Base-by-base conservation (phyloP, 2,329 filamentous ascomycete genomes). In the Trichoderma cornu-damae region DNA sequence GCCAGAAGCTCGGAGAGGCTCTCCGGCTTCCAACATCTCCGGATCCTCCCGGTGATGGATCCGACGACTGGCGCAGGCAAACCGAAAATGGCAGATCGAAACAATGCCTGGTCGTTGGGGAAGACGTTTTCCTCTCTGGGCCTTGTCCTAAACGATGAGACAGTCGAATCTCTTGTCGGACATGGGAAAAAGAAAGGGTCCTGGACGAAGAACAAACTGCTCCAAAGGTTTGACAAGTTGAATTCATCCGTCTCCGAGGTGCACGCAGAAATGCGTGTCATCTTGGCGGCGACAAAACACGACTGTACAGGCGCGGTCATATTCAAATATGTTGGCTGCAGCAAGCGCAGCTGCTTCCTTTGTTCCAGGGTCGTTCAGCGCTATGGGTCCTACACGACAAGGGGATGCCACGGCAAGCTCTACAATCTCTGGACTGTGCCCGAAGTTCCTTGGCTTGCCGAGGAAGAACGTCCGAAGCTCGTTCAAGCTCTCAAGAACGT, bases 291-390 rank as follows among this genome's bases (percentile, higher is more conserved):
- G 11, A 43, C 35, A 53, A n/a, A 24, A 24, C 49, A 53, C 35
- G 16, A 53, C 22, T 43, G 37, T 43, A 43, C 16, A 4, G 24
- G 49, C n/a, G 49, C 26, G 1, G n/a, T 8, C 9, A 40, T 53
- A 34, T 53, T 53, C 49, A 53, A 32, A 28, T 53, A 53, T 12
- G 22, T 53, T 24, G 49, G 49, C 24, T 53, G 49, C 30, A 53
- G 49, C 34, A 53, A 53, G 24, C 49, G 49, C 37, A 53, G 49
- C 35, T 53, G 49, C 32, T 53, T 53, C 14, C 49, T 53, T 20
- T 53, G 49, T 11, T 43, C 37, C 9, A 34, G 35, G 49, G 4
- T 16, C 8, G 16, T 40, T 24, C 16, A 43, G 6, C n/a, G 20
- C 16, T 34, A 43, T 30, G 49, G 37, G n/a, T 20, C 37, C 6